phyloP scores from a whole-genome alignment of 371 early-diverging fungal species.

The Mortierella sp. region DNA sequence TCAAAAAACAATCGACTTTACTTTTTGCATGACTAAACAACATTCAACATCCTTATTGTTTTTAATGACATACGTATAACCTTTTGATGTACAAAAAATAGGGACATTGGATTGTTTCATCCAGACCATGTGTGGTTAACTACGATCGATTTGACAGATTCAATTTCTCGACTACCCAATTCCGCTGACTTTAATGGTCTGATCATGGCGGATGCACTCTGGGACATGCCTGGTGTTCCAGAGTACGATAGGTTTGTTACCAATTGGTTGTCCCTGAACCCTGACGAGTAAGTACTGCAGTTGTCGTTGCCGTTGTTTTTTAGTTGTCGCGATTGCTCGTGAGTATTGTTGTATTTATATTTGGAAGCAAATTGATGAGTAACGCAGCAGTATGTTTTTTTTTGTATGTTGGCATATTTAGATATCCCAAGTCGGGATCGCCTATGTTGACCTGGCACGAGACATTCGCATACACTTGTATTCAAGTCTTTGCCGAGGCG shows the following conservation, averaged over 20 bases:
- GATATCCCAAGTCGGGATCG: constrained; percentile 51
- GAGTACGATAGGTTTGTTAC: constrained; percentile 64
- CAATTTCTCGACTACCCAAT: constrained; percentile 4
- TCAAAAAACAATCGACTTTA: too few species aligned
- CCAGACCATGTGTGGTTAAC: constrained; percentile 42
- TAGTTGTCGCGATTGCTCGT: neutral
- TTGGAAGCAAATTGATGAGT: neutral
- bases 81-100: neutral
- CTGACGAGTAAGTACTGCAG: constrained; percentile 56
- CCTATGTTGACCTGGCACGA: constrained; percentile 60
- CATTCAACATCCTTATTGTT: neutral
- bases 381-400: neutral
- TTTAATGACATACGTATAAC: neutral
- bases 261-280: constrained; percentile 63
- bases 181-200: constrained; percentile 40
- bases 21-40: too few species aligned
- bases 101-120: constrained; percentile 25
- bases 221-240: constrained; percentile 61
- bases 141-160: constrained; percentile 41
- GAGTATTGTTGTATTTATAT: too few species aligned
- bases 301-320: too few species aligned
- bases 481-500: constrained; percentile 68
- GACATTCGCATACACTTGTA: constrained; percentile 66
- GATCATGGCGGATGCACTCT: constrained; percentile 48
- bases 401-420: constrained; percentile 56